Evolutionary conservation across 306 rosid species (phyloP).

Genomic region (Malus orientalis): DNA sequence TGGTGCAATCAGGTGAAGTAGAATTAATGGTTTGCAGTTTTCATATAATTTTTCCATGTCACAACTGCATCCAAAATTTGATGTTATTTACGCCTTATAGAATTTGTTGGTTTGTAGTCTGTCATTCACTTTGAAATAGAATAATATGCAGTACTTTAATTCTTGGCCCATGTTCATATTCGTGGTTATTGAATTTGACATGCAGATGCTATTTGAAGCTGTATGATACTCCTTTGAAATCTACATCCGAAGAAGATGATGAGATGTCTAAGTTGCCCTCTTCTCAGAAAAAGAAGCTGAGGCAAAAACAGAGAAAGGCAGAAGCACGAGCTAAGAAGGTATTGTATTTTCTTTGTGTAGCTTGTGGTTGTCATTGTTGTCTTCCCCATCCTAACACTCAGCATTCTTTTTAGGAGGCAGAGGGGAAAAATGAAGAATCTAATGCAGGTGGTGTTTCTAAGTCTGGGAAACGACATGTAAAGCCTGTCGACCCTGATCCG

Average conservation of each 20-base stretch:
- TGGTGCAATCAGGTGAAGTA: conserved; percentile 79
- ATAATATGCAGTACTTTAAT: not conserved
- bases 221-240: conserved; percentile 81
- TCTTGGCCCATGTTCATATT: not conserved
- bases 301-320: conserved; percentile 93
- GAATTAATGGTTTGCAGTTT: not conserved
- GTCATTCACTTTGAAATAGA: not conserved
- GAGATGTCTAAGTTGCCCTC: conserved; percentile 77
- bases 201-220: conserved; percentile 87
- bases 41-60: no score
- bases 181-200: not conserved
- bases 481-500: conserved; percentile 92
- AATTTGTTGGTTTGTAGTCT: not conserved
- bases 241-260: conserved; percentile 68
- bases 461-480: conserved; percentile 80
- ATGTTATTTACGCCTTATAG: not conserved
- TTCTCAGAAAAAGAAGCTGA: conserved; percentile 94
- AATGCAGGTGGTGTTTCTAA: conserved; percentile 51
- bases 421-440: conserved; percentile 75
- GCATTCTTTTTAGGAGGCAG: conserved; percentile 68
- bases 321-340: conserved; percentile 95
- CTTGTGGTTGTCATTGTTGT: conserved; percentile 10
- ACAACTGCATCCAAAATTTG: not conserved
- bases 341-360: conserved; percentile 20
- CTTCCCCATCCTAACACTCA: conserved; percentile 14